Percentiles rank a stretch among this genome's conserved stretches.
Evolutionary conservation across 345 rosid genomes (phyloP).

Genomic region (Trapa bicornis): DNA sequence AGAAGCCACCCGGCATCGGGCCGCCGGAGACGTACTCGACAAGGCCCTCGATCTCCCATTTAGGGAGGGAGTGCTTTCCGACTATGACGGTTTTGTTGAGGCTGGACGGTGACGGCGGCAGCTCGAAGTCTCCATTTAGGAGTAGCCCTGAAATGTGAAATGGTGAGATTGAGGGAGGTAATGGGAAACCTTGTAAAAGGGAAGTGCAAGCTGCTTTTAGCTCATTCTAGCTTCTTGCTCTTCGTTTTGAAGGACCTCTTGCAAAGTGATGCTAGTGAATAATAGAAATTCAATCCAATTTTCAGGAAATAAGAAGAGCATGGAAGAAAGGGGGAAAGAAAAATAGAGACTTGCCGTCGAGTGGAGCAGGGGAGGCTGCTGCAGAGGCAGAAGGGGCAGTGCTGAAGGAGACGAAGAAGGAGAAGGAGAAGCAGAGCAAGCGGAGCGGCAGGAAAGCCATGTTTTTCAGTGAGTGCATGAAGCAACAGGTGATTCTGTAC

Average conservation of each 20-base stretch:
- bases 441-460: constrained; percentile 14
- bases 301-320: neutral
- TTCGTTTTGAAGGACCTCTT: too few species aligned
- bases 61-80: constrained; percentile 74
- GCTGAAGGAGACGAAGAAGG: constrained; percentile 6
- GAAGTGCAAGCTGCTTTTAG: too few species aligned
- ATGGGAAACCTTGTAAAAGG: too few species aligned
- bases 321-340: too few species aligned
- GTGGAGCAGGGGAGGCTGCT: constrained; percentile 11
- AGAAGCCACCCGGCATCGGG: constrained; percentile 81
- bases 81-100: constrained; percentile 55
- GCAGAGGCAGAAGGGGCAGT: neutral
- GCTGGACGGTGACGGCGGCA: constrained; percentile 38
- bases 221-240: too few species aligned
- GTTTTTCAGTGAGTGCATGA: neutral
- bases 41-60: constrained; percentile 57
- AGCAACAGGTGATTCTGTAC: neutral
- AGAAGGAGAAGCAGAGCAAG: constrained; percentile 5
- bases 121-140: constrained; percentile 62
- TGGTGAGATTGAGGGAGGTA: neutral
- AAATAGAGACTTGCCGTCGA: constrained; percentile 19
- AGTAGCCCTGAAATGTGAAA: constrained; percentile 30
- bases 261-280: too few species aligned
- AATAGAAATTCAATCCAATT: too few species aligned
- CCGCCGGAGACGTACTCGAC: constrained; percentile 73